Base-by-base conservation (phyloP, 164 flowering plant genomes). In the Magnolia changhungtana region DNA sequence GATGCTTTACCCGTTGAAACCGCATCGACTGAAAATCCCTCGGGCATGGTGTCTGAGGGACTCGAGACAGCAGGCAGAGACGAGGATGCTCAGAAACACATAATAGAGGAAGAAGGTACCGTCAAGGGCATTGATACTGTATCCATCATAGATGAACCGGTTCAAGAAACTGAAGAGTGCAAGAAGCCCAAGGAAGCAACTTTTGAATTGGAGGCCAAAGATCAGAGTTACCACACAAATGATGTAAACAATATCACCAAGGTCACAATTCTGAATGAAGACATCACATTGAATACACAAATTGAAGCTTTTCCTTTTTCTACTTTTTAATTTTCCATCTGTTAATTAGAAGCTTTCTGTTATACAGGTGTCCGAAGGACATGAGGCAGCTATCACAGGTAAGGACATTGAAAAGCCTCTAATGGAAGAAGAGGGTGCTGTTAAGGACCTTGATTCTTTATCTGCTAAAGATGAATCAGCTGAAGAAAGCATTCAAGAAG, bases 221-320 rank as follows among this genome's bases (percentile, higher is more conserved):
- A 18, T 64, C 27, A 21, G 67, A 64, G 27, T 64, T 9, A 64
- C 27, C 24, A 64, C 7, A n/a, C 27, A 64, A 64, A 64, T 18
- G 67, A 64, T 64, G 67, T 4, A 59, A n/a, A 21, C 27, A 8
- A 64, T 18, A 18, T 21, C 13, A 64, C 23, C 7, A 19, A 64
- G 23, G 9, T n/a, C 10, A 21, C 19, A 64, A 64, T 64, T 20
- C 23, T 21, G 27, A 64, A 20, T 18, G 81, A 67, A 70, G 67
- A 80, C 80, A 82, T 79, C 23, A 75, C 77, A 63, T 50, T 59
- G 20, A 29, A 69, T 24, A 69, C 0, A 50, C 19, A 63, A 20
- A 8, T 58, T 58, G 64, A 68, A 75, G 52, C 16, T 49, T 73
- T 45, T 63, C 61, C 61, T 11, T 55, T 9, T 16, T 55, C 13